Conservation (phyloP, 306 rosid genomes). For the Medicago lupulina region DNA sequence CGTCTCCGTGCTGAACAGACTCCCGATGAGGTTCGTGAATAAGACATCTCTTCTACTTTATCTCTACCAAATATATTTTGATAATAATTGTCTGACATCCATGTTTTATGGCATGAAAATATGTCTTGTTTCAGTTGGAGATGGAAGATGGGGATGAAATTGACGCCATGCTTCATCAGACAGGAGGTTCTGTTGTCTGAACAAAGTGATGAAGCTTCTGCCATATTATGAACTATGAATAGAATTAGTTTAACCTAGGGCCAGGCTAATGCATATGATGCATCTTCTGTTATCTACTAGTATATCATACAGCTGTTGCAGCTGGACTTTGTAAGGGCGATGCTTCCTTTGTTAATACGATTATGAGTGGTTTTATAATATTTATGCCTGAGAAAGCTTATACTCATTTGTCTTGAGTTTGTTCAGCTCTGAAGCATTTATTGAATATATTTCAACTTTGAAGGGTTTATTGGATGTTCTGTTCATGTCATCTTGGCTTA, state of each 20-base stretch:
- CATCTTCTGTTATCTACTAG: conserved; percentile 17
- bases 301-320: conserved; percentile 31
- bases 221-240: conserved; percentile 38
- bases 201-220: neutral
- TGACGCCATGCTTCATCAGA: conserved; percentile 87
- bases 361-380: conserved; percentile 28
- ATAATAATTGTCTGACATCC: neutral
- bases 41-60: neutral
- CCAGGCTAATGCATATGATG: conserved; percentile 37
- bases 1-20: conserved; percentile 81
- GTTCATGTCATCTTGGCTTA: neutral
- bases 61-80: neutral
- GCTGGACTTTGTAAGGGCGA: conserved; percentile 33
- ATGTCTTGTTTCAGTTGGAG: conserved; percentile 61
- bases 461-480: neutral
- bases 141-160: conserved; percentile 95
- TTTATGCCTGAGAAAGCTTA: conserved; percentile 14
- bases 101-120: conserved; percentile 7
- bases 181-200: conserved; percentile 63
- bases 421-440: conserved; percentile 8
- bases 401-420: conserved; percentile 20
- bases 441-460: neutral
- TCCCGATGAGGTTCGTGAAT: conserved; percentile 69
- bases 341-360: conserved; percentile 48
- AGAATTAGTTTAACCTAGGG: conserved; percentile 43